phyloP scores from a whole-genome alignment of 352 stramenopile genomes.

The Globisporangium uncinulatum region DNA sequence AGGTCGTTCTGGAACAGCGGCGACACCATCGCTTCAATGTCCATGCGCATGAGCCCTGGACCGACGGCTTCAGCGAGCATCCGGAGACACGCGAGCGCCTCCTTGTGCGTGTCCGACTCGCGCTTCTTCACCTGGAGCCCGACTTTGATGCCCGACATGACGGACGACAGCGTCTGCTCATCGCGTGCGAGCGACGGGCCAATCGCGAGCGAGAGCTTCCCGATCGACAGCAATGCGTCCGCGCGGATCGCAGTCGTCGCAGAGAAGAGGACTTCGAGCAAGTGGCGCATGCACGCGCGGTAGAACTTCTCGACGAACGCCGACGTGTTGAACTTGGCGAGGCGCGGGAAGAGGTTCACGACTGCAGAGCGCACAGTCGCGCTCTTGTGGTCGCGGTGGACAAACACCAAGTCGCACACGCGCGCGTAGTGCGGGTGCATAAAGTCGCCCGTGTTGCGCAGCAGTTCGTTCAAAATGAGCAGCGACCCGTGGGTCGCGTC shows the following conservation, averaged over 20 bases:
- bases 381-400: slow-evolving; percentile 74
- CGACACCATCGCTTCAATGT: slow-evolving; percentile 75
- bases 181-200: slow-evolving; percentile 68
- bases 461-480: slow-evolving; percentile 81
- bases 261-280: slow-evolving; percentile 79
- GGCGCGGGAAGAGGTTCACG: slow-evolving; percentile 77
- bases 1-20: slow-evolving; percentile 83
- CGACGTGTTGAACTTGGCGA: slow-evolving; percentile 87
- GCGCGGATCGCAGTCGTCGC: slow-evolving; percentile 70
- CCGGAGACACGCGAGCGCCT: slow-evolving; percentile 73
- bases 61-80: slow-evolving; percentile 80
- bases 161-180: slow-evolving; percentile 68
- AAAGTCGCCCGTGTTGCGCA: slow-evolving; percentile 85
- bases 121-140: slow-evolving; percentile 80
- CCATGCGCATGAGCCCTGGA: slow-evolving; percentile 63
- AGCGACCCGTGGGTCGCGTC: slow-evolving; percentile 78
- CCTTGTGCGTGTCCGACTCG: slow-evolving; percentile 79
- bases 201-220: slow-evolving; percentile 80
- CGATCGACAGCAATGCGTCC: slow-evolving; percentile 78
- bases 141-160: slow-evolving; percentile 86
- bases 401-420: slow-evolving; percentile 71
- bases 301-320: slow-evolving; percentile 84
- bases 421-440: slow-evolving; percentile 82
- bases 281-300: slow-evolving; percentile 74
- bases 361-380: slow-evolving; percentile 73